phyloP scores from a whole-genome alignment of 768 basidiomycete genomes.

The Phaeotremella skinneri region DNA sequence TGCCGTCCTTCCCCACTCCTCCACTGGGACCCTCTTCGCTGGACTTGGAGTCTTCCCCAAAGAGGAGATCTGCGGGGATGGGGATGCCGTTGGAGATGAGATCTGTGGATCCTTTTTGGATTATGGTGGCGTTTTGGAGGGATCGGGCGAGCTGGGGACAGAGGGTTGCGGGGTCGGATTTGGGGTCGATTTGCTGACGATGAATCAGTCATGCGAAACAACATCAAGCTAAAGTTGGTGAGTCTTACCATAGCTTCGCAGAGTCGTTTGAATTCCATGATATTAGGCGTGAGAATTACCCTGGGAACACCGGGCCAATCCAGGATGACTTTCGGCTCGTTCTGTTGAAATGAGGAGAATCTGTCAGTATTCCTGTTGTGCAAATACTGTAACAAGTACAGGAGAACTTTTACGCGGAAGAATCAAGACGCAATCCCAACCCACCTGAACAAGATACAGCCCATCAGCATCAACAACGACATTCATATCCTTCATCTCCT shows the following conservation, averaged over 20 bases:
- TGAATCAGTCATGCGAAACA: neutral
- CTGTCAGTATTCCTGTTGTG: slow-evolving; percentile 4
- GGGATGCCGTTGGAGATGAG: slow-evolving; percentile 63
- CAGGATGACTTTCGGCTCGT: slow-evolving; percentile 68
- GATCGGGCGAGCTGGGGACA: slow-evolving; percentile 69
- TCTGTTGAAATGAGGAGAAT: slow-evolving; percentile 54
- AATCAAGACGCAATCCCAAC: slow-evolving; percentile 5
- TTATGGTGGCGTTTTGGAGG: slow-evolving; percentile 82
- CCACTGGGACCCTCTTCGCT: slow-evolving; percentile 54
- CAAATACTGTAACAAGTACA: neutral
- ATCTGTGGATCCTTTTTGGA: slow-evolving; percentile 83
- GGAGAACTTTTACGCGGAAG: neutral
- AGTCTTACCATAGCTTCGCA: slow-evolving; percentile 66
- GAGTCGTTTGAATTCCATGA: slow-evolving; percentile 85
- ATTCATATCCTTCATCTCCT: slow-evolving; percentile 67
- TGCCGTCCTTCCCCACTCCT: slow-evolving; percentile 11
- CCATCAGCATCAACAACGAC: slow-evolving; percentile 94
- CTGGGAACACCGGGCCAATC: slow-evolving; percentile 68
- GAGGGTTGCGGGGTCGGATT: slow-evolving; percentile 52
- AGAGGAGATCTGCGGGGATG: slow-evolving; percentile 45
- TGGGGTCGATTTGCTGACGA: slow-evolving; percentile 50
- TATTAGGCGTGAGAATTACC: slow-evolving; percentile 88
- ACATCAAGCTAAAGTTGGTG: neutral
- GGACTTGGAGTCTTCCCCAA: slow-evolving; percentile 56
- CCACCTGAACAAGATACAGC: slow-evolving; percentile 65